phyloP scores from a whole-genome alignment of 352 stramenopile genomes.

The Globisporangium barbulae region DNA sequence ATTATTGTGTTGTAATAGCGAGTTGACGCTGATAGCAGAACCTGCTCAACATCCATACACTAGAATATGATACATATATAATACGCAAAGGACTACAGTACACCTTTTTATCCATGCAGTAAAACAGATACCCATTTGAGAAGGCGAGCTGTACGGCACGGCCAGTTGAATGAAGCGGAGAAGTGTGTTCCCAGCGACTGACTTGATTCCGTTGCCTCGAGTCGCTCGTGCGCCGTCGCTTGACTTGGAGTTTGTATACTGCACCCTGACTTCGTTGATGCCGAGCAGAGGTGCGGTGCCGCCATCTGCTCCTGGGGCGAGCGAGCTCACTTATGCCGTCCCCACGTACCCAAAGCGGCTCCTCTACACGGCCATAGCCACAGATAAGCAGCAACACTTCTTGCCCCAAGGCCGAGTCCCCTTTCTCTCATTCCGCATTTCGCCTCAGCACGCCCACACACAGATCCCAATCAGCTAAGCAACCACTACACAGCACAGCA shows the following conservation, averaged over 20 bases:
- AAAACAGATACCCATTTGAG: not conserved
- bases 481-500: not conserved
- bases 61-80: not conserved
- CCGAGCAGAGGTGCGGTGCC: slow-evolving; percentile 13
- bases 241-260: slow-evolving; percentile 9
- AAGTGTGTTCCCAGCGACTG: slow-evolving; percentile 1
- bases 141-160: not conserved
- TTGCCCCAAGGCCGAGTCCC: not conserved
- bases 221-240: not conserved
- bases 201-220: slow-evolving; percentile 8
- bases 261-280: not conserved
- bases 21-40: not conserved
- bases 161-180: slow-evolving; percentile 8
- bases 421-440: slow-evolving; percentile 15
- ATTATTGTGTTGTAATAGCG: not conserved
- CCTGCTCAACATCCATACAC: not conserved
- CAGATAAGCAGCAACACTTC: not conserved
- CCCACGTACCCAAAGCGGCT: not conserved
- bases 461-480: not conserved
- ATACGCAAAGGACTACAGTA: not conserved
- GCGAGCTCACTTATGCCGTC: not conserved
- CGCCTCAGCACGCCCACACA: not conserved
- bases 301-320: slow-evolving; percentile 11
- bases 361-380: not conserved
- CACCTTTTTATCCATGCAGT: not conserved